phyloP scores from a whole-genome alignment of 805 yeast genomes.

The Yamadazyma tumulicola region DNA sequence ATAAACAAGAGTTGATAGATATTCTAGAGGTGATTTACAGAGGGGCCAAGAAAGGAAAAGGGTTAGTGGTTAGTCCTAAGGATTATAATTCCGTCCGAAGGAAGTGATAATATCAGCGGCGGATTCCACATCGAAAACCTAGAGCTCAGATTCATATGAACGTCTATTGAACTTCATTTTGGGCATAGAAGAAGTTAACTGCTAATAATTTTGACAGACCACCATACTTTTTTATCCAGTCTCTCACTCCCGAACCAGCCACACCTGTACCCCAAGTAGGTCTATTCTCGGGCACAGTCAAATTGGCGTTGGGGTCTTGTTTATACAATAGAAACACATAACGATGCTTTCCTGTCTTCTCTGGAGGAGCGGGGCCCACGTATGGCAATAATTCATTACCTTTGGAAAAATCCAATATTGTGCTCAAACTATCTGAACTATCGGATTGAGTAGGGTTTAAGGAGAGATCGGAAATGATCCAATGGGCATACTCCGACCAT shows the following conservation, averaged over 20 bases:
- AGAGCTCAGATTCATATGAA: too few species aligned
- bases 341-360: constrained; percentile 80
- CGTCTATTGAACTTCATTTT: constrained; percentile 41
- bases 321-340: constrained; percentile 75
- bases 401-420: constrained; percentile 30
- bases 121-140: too few species aligned
- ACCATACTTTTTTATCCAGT: constrained; percentile 66
- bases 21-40: constrained; percentile 84
- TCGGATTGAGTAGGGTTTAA: constrained; percentile 21
- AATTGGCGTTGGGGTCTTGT: constrained; percentile 48
- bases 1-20: constrained; percentile 87
- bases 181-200: constrained; percentile 82
- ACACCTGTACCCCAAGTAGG: constrained; percentile 84
- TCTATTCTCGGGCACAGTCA: constrained; percentile 49
- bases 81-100: constrained; percentile 46
- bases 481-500: constrained; percentile 88
- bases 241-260: constrained; percentile 74
- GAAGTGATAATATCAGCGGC: too few species aligned
- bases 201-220: constrained; percentile 58
- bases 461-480: constrained; percentile 54
- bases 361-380: constrained; percentile 88
- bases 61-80: constrained; percentile 81
- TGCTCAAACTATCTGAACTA: constrained; percentile 23
- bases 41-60: constrained; percentile 91
- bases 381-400: constrained; percentile 52